Conservation (phyloP, 2,329 filamentous ascomycete species). For the Leptosphaerulina australis region DNA sequence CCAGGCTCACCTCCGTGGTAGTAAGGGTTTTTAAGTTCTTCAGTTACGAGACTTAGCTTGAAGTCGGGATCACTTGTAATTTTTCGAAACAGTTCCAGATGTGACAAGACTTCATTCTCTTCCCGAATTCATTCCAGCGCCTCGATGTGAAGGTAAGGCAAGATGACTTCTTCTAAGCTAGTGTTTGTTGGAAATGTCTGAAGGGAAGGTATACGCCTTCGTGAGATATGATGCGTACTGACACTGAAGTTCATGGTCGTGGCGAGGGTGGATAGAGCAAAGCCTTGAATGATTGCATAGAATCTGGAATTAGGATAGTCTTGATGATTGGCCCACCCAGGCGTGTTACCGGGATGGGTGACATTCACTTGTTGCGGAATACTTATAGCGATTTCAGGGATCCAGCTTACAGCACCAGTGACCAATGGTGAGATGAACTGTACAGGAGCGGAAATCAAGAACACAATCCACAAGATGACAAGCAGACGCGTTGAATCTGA, state of each 20-base stretch:
- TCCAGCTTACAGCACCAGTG: not conserved
- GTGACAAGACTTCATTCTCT: too few species aligned
- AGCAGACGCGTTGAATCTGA: not conserved
- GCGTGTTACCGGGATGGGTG: not conserved
- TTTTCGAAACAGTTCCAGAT: too few species aligned
- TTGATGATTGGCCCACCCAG: not conserved
- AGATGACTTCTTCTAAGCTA: not conserved
- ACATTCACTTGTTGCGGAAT: not conserved
- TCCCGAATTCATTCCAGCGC: too few species aligned
- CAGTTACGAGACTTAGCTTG: too few species aligned
- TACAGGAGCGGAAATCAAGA: not conserved
- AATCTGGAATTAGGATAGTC: not conserved
- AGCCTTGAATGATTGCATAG: not conserved
- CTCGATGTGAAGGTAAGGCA: too few species aligned
- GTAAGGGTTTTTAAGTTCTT: too few species aligned
- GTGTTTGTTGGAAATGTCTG: not conserved
- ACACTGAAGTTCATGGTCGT: not conserved
- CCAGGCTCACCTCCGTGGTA: too few species aligned
- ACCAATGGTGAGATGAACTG: not conserved
- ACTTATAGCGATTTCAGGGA: not conserved
- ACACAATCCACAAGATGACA: not conserved
- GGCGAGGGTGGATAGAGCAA: not conserved
- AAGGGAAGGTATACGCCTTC: not conserved
- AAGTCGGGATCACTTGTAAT: too few species aligned
- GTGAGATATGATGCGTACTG: not conserved